These are phyloP conservation scores for Penicillium lagena DNA, from an alignment of 495 filamentous ascomycete genomes.

Conservation along the genomic window DNA sequence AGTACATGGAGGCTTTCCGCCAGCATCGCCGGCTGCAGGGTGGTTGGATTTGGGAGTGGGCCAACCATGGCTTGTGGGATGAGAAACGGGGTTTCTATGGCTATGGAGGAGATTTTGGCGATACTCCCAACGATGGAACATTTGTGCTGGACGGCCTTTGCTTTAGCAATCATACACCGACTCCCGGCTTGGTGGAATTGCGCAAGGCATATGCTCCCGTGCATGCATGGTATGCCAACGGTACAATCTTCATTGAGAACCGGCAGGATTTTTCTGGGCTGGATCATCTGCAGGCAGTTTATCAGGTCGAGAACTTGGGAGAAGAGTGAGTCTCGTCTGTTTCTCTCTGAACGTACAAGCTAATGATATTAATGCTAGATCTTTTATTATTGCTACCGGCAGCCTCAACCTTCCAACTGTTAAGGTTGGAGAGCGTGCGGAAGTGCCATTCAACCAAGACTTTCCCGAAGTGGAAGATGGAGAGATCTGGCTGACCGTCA, in stretches of 20 bases:
- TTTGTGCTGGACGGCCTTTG: constrained; percentile 65
- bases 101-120: constrained; percentile 64
- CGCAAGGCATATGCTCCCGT: constrained; percentile 57
- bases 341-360: too few relatives aligned
- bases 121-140: constrained; percentile 55
- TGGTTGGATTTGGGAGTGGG: constrained; percentile 71
- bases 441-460: constrained; percentile 3
- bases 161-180: constrained; percentile 50
- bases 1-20: constrained; percentile 57
- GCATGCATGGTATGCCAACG: background rate
- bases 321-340: constrained; percentile 4
- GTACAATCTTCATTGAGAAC: constrained; percentile 22
- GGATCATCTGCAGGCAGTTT: constrained; percentile 31
- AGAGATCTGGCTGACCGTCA: constrained; percentile 21
- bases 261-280: constrained; percentile 46
- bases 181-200: constrained; percentile 52
- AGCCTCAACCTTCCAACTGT: background rate
- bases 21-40: constrained; percentile 54
- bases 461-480: too few relatives aligned
- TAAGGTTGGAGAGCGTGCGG: constrained; percentile 3
- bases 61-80: constrained; percentile 59
- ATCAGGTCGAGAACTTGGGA: constrained; percentile 16
- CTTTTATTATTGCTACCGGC: background rate
- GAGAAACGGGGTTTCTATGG: constrained; percentile 47
- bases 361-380: background rate